Percentiles rank a stretch among this genome's conserved stretches.
These are phyloP conservation scores for Suhomyces sp. DNA, from an alignment of 805 yeast species.

Conservation along the genomic window DNA sequence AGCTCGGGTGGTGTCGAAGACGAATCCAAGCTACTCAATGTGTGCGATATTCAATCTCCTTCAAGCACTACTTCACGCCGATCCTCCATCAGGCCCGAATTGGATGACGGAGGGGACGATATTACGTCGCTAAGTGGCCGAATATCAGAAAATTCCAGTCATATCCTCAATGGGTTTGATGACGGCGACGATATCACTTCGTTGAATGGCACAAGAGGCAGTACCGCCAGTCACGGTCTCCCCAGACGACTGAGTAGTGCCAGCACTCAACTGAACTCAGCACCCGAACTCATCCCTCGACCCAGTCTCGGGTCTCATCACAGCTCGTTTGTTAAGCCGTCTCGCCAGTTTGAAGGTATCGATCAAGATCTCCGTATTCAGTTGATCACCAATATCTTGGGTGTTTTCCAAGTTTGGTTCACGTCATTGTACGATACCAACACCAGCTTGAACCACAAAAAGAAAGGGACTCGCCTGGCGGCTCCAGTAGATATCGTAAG, in stretches of 20 bases:
- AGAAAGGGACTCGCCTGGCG: constrained; percentile 2
- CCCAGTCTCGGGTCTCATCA: background rate
- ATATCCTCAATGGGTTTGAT: constrained; percentile 4
- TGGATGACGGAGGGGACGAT: constrained; percentile 21
- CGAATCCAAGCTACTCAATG: background rate
- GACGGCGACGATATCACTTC: constrained; percentile 23
- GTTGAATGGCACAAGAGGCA: constrained; percentile 10
- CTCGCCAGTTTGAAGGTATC: constrained; percentile 12
- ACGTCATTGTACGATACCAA: constrained; percentile 11
- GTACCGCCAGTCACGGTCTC: background rate
- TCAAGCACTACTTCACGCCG: constrained; percentile 1
- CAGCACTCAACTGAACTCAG: background rate
- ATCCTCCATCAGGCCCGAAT: background rate
- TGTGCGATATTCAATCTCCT: background rate
- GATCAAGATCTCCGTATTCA: constrained; percentile 21
- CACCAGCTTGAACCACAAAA: constrained; percentile 1
- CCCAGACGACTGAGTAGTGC: background rate
- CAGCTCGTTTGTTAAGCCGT: background rate
- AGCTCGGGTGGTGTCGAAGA: background rate
- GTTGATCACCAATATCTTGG: constrained; percentile 21
- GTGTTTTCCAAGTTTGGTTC: constrained; percentile 23
- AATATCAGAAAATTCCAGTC: background rate
- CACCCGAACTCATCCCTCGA: background rate
- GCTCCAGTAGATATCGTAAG: constrained; percentile 11
- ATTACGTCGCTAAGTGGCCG: constrained; percentile 16